Evolutionary conservation across 164 flowering plant species (phyloP).

Genomic region (Magnolia changhungtana): DNA sequence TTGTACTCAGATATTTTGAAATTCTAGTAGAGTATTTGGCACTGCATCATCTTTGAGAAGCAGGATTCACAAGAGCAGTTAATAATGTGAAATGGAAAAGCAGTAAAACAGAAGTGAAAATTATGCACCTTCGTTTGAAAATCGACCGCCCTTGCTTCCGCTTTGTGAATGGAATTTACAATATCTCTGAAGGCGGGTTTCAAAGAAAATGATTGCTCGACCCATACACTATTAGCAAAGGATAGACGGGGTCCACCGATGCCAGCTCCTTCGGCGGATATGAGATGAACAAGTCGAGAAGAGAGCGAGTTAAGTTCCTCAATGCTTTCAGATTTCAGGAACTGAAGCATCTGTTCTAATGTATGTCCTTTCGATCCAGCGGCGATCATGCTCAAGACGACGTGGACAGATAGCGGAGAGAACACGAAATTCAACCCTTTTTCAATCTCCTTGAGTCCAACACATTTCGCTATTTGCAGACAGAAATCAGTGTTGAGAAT

Average conservation of each 20-base stretch:
- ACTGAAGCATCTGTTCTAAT: slow-evolving; percentile 49
- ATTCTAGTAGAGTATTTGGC: neutral
- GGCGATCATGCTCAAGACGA: slow-evolving; percentile 51
- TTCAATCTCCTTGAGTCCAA: slow-evolving; percentile 23
- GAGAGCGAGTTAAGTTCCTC: slow-evolving; percentile 47
- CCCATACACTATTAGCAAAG: slow-evolving; percentile 61
- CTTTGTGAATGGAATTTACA: slow-evolving; percentile 44
- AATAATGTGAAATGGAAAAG: neutral
- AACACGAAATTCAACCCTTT: slow-evolving; percentile 47
- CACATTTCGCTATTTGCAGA: slow-evolving; percentile 33
- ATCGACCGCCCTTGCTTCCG: slow-evolving; percentile 42
- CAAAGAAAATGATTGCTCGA: slow-evolving; percentile 41
- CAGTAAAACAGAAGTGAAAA: neutral
- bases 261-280: slow-evolving; percentile 38
- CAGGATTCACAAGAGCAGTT: neutral
- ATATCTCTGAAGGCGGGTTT: slow-evolving; percentile 47
- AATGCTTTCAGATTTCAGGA: slow-evolving; percentile 37
- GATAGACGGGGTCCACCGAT: slow-evolving; percentile 57
- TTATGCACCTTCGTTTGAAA: slow-evolving; percentile 48
- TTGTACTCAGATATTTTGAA: neutral
- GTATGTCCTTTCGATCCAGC: slow-evolving; percentile 55
- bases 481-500: slow-evolving; percentile 35
- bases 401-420: slow-evolving; percentile 59
- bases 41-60: neutral
- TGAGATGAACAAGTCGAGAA: slow-evolving; percentile 41